Evolutionary conservation across 306 rosid species (phyloP).

Genomic region (Pyrus pyrifolia): DNA sequence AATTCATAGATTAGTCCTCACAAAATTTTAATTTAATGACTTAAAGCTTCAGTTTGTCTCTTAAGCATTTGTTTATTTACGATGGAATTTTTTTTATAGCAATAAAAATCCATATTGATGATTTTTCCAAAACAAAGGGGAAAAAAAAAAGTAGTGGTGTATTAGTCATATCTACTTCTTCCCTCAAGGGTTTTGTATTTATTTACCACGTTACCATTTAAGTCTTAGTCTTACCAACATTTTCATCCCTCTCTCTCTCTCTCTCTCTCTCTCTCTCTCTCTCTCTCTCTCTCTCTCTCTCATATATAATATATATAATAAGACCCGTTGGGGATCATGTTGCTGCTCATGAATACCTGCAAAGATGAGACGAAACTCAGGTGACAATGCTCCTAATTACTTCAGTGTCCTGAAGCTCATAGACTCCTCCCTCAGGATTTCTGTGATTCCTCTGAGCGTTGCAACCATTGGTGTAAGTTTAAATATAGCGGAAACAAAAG

Average conservation of each 20-base stretch:
- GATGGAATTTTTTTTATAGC: neutral
- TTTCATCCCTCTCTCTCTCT: neutral
- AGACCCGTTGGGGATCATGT: neutral
- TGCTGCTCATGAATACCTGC: neutral
- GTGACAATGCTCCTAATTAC: conserved; percentile 9
- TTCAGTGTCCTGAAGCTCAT: conserved; percentile 39
- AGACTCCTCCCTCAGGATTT: conserved; percentile 51
- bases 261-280: neutral
- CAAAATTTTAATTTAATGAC: neutral
- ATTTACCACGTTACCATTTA: neutral
- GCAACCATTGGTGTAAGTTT: conserved; percentile 27
- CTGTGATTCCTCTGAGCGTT: conserved; percentile 52
- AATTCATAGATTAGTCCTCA: too few species aligned
- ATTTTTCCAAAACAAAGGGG: neutral
- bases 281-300: neutral
- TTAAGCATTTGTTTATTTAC: neutral
- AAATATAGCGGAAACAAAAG: too few species aligned
- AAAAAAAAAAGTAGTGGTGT: neutral
- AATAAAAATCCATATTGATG: neutral
- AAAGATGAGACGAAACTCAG: conserved; percentile 29
- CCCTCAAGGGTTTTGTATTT: neutral
- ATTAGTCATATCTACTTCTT: neutral
- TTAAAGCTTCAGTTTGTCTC: neutral
- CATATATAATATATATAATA: neutral
- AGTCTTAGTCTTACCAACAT: neutral